These are phyloP conservation scores for Herpetomonas tarakana DNA, from an alignment of 208 protist species.

Conservation along the genomic window DNA sequence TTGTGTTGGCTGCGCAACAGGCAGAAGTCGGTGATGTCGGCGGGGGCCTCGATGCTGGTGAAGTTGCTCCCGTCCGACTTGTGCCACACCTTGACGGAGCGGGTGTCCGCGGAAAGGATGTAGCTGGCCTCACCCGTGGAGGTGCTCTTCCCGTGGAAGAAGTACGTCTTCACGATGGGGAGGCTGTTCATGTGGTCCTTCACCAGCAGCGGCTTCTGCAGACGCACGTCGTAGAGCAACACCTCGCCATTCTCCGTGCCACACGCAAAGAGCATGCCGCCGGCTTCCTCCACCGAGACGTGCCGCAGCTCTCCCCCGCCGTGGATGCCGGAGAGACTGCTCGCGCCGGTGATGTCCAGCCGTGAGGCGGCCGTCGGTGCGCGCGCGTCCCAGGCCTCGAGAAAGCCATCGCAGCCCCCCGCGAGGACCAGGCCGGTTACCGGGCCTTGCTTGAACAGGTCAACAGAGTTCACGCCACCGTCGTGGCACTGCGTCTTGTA, in stretches of 20 bases:
- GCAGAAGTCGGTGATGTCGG: constrained; percentile 84
- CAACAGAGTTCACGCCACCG: constrained; percentile 63
- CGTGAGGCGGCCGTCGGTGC: constrained; percentile 37
- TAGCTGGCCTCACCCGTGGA: constrained; percentile 68
- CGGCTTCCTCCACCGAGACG: constrained; percentile 58
- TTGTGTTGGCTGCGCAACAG: constrained; percentile 83
- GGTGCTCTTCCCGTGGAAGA: constrained; percentile 83
- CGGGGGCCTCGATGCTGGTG: constrained; percentile 84
- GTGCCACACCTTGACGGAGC: constrained; percentile 94
- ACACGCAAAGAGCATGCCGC: constrained; percentile 77
- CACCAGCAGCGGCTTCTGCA: constrained; percentile 80
- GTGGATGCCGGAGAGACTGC: constrained; percentile 27
- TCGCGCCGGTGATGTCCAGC: constrained; percentile 37
- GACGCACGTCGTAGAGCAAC: constrained; percentile 84
- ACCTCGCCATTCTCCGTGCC: constrained; percentile 80
- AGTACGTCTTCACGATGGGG: constrained; percentile 93
- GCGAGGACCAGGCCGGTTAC: constrained; percentile 61
- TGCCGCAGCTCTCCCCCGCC: constrained; percentile 54
- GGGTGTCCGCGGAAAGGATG: constrained; percentile 85
- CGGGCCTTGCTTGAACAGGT: constrained; percentile 58
- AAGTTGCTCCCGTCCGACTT: constrained; percentile 80
- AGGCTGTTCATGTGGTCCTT: constrained; percentile 97
- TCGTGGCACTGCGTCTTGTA: constrained; percentile 59
- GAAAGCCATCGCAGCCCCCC: constrained; percentile 65
- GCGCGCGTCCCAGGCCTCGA: constrained; percentile 85